Evolutionary conservation across 805 yeast genomes (phyloP).

Genomic region (Metschnikowia kofuensis): DNA sequence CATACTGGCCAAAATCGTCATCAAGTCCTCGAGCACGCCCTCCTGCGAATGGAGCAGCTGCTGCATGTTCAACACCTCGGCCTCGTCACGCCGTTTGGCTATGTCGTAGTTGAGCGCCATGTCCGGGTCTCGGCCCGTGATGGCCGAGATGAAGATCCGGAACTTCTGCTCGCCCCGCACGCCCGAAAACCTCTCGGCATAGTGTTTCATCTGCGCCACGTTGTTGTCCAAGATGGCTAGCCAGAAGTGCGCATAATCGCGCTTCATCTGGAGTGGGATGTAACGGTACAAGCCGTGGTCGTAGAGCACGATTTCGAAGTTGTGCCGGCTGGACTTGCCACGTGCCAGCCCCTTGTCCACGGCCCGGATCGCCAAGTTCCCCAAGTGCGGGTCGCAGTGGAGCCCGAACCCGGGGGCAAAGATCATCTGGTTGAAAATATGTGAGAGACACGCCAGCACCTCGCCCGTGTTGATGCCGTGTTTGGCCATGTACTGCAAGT

Average conservation of each 20-base stretch:
- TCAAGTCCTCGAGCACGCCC: conserved; percentile 67
- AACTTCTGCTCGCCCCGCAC: conserved; percentile 70
- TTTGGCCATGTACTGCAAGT: conserved; percentile 57
- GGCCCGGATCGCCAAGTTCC: conserved; percentile 80
- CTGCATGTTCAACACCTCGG: conserved; percentile 70
- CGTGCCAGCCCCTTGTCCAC: conserved; percentile 11
- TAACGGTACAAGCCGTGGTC: conserved; percentile 94
- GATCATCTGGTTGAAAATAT: conserved; percentile 91
- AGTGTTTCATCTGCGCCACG: conserved; percentile 59
- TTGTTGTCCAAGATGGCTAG: conserved; percentile 76
- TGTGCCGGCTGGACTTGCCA: conserved; percentile 44
- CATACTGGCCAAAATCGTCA: conserved; percentile 72
- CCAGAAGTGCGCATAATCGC: conserved; percentile 92
- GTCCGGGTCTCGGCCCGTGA: conserved; percentile 89
- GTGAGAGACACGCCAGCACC: conserved; percentile 82
- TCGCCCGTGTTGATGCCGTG: conserved; percentile 69
- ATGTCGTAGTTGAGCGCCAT: conserved; percentile 68
- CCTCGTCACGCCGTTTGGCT: conserved; percentile 46
- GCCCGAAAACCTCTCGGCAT: conserved; percentile 78
- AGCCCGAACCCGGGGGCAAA: conserved; percentile 88
- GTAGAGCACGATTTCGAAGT: conserved; percentile 86
- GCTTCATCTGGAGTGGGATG: conserved; percentile 71
- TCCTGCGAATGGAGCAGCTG: conserved; percentile 52
- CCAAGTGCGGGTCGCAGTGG: conserved; percentile 99
- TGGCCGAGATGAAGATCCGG: conserved; percentile 84